Conservation (phyloP, 345 rosid genomes). For the Dipteronia dyeriana region DNA sequence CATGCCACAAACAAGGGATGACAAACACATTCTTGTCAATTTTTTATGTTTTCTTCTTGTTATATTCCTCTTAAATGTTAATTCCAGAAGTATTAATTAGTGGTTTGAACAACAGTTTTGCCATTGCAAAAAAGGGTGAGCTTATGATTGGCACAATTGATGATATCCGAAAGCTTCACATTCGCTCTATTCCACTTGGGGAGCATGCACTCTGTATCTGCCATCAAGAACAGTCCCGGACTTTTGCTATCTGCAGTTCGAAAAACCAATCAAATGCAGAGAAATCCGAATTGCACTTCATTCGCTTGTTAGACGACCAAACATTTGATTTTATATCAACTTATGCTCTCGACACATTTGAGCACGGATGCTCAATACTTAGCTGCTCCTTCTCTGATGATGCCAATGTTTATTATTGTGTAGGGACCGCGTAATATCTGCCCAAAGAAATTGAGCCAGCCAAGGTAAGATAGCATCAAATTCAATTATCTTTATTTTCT, state of each 20-base stretch:
- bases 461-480: conserved; percentile 48
- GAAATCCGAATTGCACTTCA: conserved; percentile 76
- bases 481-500: not conserved
- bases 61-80: not conserved
- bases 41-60: not conserved
- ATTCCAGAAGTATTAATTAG: conserved; percentile 13
- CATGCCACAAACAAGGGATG: not conserved
- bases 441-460: conserved; percentile 88
- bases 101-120: conserved; percentile 57
- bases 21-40: not conserved
- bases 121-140: conserved; percentile 93
- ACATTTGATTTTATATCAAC: conserved; percentile 78
- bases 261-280: conserved; percentile 70
- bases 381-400: conserved; percentile 93
- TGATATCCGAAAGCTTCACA: conserved; percentile 97
- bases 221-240: conserved; percentile 93
- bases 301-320: conserved; percentile 85
- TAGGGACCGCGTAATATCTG: conserved; percentile 93
- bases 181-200: conserved; percentile 91
- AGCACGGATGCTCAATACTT: conserved; percentile 86
- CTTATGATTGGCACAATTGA: conserved; percentile 94
- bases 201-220: conserved; percentile 92
- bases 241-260: conserved; percentile 83
- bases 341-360: conserved; percentile 81
- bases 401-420: conserved; percentile 74